Evolutionary conservation across 768 basidiomycete species (phyloP), one percentile per base, ranked within the genome.

Genomic region (Lactifluus subvellereus): DNA sequence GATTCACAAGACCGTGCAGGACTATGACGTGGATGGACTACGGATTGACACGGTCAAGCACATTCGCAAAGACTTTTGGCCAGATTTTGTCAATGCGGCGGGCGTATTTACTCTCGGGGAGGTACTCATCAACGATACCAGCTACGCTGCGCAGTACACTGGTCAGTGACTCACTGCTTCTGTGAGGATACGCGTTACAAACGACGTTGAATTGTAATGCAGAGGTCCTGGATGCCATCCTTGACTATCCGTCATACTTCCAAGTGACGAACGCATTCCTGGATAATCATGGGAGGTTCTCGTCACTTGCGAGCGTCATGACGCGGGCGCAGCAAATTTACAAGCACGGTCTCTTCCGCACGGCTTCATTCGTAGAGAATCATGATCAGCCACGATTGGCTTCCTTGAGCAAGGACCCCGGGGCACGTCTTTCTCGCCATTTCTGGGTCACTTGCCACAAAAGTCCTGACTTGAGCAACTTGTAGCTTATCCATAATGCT

Each of bases 1-100:
- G 83, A 77, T 85, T 50, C 70, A 68, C 14, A 66, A 74, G 35
- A 72, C 84, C 11, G 80, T 84, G 5, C 54, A 71, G 30, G 76
- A 77, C 50, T 86, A 84, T 67, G 69, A 62, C 10, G 74, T 80
- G 59, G 85, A 86, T 67, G 82, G 84, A 9, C 68, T 85, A 35
- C 77, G 84, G 30, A 78, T 86, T 70, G 84, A 84, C 59, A 82
- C 84, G 4, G 83, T 80, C 64, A 85, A 84, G 70, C 82, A 83
- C 69, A 74, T 86, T 66, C 73, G 77, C 2, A 76, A 75, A 66
- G 73, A 77, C 22, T 86, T 86, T 70, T 86, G 84, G 84, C 76
- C 75, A 9, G 76, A 69, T 5, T 85, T 84, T 69, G 73, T 77
- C 53, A 67, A 72, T 22, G 71, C 79, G 11, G 80, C 82, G 0